Percentiles rank a stretch among this genome's conserved stretches.
Conservation (phyloP, 257 asterid species). For the Rauvolfia tetraphylla region DNA sequence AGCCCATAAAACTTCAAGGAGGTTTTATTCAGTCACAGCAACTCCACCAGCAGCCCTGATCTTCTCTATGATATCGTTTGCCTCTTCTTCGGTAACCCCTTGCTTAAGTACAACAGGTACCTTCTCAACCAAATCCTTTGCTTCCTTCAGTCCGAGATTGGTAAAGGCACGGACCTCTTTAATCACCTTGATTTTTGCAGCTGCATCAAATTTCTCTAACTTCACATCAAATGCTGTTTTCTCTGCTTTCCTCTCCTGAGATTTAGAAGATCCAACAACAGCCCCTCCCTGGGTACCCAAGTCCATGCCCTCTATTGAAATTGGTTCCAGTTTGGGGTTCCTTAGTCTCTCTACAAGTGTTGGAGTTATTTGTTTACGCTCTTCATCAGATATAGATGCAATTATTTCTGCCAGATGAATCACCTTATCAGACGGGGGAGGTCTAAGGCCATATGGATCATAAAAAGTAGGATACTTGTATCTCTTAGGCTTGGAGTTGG, state of each 20-base stretch:
- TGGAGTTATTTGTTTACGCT: conserved; percentile 48
- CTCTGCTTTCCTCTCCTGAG: conserved; percentile 16
- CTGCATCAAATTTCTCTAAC: conserved; percentile 18
- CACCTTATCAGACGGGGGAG: conserved; percentile 70
- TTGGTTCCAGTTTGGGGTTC: conserved; percentile 50
- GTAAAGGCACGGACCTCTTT: conserved; percentile 17
- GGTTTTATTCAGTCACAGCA: conserved; percentile 13
- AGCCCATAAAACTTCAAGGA: not conserved
- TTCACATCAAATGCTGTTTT: conserved; percentile 20
- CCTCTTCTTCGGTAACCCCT: conserved; percentile 7
- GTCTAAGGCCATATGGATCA: conserved; percentile 74
- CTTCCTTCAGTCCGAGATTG: conserved; percentile 12
- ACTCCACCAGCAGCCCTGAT: conserved; percentile 17
- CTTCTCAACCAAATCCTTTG: conserved; percentile 15
- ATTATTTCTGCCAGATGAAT: conserved; percentile 65
- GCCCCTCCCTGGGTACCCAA: conserved; percentile 23
- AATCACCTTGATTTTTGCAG: conserved; percentile 17
- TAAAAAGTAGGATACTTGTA: conserved; percentile 61
- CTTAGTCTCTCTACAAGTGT: conserved; percentile 41
- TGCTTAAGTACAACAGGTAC: conserved; percentile 12
- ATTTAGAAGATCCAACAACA: conserved; percentile 4
- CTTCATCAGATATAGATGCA: conserved; percentile 53
- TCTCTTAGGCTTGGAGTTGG: conserved; percentile 47
- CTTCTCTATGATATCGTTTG: conserved; percentile 7
- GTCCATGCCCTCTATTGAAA: conserved; percentile 50